Evolutionary conservation across 2,329 filamentous ascomycete species (phyloP).

Genomic region (Raffaelea ambrosiae): DNA sequence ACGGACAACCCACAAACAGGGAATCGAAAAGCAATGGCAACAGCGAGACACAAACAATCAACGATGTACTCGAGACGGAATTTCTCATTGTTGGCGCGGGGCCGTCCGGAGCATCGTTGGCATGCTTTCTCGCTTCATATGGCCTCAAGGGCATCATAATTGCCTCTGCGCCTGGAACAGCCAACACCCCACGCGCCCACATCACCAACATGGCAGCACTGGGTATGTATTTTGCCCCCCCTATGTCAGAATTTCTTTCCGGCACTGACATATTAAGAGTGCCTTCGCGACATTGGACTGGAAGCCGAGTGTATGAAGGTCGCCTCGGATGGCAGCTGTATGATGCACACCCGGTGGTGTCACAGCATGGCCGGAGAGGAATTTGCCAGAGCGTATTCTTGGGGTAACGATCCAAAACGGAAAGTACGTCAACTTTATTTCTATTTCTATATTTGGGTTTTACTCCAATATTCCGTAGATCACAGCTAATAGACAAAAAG

Average conservation of each 20-base stretch:
- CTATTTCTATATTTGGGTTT: too few species aligned
- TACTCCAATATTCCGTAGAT: too few species aligned
- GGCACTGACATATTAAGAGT: conserved; percentile 27
- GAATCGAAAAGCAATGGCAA: too few species aligned
- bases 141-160: conserved; percentile 48
- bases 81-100: conserved; percentile 42
- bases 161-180: conserved; percentile 36
- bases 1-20: too few species aligned
- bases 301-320: conserved; percentile 30
- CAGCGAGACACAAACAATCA: too few species aligned
- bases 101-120: conserved; percentile 44
- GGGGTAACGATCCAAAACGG: conserved; percentile 37
- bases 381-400: conserved; percentile 39
- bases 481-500: too few species aligned
- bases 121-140: conserved; percentile 42
- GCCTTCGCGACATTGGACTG: conserved; percentile 41
- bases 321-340: conserved; percentile 28
- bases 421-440: conserved; percentile 33
- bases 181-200: conserved; percentile 50
- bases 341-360: conserved; percentile 44
- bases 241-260: too few species aligned
- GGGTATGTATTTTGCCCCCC: conserved; percentile 20
- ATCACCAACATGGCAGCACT: conserved; percentile 51
- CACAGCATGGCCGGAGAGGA: conserved; percentile 44
- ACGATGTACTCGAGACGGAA: conserved; percentile 27